These are phyloP conservation scores for Apiotrichum montevideense DNA, from an alignment of 1,284 basidiomycete species.

Conservation along the genomic window DNA sequence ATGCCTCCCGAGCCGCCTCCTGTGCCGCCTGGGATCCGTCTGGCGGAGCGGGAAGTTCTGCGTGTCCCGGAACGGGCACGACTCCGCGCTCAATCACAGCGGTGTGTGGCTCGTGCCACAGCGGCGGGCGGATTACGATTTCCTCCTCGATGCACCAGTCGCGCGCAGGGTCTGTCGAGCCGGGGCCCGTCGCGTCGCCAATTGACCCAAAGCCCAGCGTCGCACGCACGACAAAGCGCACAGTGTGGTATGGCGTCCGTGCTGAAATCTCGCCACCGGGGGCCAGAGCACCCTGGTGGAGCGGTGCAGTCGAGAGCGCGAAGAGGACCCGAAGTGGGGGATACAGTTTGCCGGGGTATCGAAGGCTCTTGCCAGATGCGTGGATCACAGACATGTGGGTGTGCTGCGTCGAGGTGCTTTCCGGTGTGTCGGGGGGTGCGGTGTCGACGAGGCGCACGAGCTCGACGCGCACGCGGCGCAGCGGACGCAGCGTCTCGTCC, in stretches of 20 bases:
- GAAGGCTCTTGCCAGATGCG: constrained; percentile 42
- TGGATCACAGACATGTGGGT: constrained; percentile 20
- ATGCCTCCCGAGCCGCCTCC: constrained; percentile 39
- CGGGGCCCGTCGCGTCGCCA: constrained; percentile 10
- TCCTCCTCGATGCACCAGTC: constrained; percentile 32
- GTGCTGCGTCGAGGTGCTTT: constrained; percentile 8
- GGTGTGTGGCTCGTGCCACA: constrained; percentile 33
- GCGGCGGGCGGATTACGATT: constrained; percentile 27
- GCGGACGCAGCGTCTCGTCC: constrained; percentile 27
- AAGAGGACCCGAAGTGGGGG: constrained; percentile 44
- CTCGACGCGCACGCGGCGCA: constrained; percentile 41
- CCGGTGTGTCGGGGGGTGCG: not conserved
- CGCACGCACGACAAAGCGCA: constrained; percentile 37
- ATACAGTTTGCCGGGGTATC: constrained; percentile 36
- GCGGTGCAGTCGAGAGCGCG: constrained; percentile 34
- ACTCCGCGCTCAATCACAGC: constrained; percentile 30
- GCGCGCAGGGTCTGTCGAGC: constrained; percentile 1
- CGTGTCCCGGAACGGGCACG: constrained; percentile 13
- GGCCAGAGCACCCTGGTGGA: constrained; percentile 18
- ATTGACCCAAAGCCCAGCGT: constrained; percentile 37
- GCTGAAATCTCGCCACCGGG: constrained; percentile 40
- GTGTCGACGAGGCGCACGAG: constrained; percentile 29
- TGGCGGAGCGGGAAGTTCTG: not conserved
- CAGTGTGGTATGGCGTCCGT: constrained; percentile 31
- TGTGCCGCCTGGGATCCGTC: not conserved